phyloP scores from a whole-genome alignment of 2,329 filamentous ascomycete species.

The Aureobasidium sp. region DNA sequence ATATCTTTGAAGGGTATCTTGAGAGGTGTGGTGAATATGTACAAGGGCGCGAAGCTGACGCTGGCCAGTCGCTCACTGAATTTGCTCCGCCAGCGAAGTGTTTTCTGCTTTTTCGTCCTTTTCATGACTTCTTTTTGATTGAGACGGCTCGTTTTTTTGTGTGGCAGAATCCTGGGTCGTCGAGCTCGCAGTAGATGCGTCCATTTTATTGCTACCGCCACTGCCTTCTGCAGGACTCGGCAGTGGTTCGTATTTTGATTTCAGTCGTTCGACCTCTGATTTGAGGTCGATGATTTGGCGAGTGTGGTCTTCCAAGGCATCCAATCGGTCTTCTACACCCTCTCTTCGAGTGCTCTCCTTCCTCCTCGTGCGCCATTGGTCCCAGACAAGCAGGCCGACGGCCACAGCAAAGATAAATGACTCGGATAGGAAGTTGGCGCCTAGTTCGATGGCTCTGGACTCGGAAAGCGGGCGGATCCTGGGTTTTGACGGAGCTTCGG shows the following conservation, averaged over 20 bases:
- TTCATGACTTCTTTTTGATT: background rate
- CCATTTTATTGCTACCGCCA: too few relatives aligned
- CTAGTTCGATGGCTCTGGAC: conserved; percentile 61
- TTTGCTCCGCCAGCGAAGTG: background rate
- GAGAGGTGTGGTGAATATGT: conserved; percentile 6
- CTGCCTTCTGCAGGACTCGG: background rate
- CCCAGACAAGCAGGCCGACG: conserved; percentile 55
- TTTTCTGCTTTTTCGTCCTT: background rate
- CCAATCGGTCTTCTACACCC: conserved; percentile 53
- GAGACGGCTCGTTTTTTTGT: background rate
- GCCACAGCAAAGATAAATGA: conserved; percentile 60
- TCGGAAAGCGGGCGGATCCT: conserved; percentile 59
- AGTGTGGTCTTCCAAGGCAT: conserved; percentile 43
- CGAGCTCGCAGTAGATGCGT: background rate
- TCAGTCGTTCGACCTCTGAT: conserved; percentile 5
- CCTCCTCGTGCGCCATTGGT: conserved; percentile 53
- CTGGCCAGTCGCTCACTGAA: background rate
- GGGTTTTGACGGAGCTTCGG: conserved; percentile 38
- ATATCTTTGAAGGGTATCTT: conserved; percentile 5
- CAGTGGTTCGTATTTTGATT: conserved; percentile 8
- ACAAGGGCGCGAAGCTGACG: background rate
- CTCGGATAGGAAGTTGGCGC: conserved; percentile 63
- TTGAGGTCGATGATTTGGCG: background rate
- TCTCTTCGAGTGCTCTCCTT: conserved; percentile 56
- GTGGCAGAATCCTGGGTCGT: background rate